A percentile compares a stretch with the other conserved stretches of the same genome.
Evolutionary conservation across 2,329 filamentous ascomycete species (phyloP).

Genomic region (Diaporthe caulivora): DNA sequence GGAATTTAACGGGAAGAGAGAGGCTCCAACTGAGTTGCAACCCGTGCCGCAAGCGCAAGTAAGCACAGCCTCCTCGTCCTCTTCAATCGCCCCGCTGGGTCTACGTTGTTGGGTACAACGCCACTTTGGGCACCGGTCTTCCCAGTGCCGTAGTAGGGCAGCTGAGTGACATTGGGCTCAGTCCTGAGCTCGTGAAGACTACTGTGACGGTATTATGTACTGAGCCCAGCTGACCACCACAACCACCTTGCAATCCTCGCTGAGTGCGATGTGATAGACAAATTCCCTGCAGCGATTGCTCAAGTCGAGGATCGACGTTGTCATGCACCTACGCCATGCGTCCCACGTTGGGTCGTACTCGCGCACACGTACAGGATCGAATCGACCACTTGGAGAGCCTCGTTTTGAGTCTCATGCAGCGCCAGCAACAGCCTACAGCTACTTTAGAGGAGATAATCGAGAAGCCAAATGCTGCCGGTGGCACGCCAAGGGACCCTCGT

Average conservation of each 20-base stretch:
- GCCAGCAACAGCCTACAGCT: not conserved
- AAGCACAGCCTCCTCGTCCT: constrained; percentile 33
- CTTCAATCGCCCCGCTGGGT: no score
- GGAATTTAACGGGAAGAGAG: constrained; percentile 41
- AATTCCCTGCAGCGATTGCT: constrained; percentile 44
- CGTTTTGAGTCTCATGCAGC: constrained; percentile 46
- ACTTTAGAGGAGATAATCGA: not conserved
- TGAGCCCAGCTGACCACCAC: not conserved
- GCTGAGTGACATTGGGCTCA: no score
- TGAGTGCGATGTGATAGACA: constrained; percentile 46
- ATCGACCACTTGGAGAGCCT: constrained; percentile 49
- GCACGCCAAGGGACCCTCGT: not conserved
- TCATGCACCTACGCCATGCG: constrained; percentile 42
- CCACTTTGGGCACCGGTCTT: no score
- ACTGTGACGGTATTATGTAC: no score
- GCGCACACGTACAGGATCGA: constrained; percentile 40
- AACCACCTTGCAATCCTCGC: not conserved
- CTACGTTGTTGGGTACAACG: no score
- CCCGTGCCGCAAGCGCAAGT: constrained; percentile 48
- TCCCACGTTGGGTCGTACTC: not conserved
- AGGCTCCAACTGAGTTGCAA: constrained; percentile 49
- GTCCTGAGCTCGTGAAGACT: no score
- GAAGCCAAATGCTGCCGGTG: not conserved
- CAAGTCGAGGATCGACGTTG: constrained; percentile 36
- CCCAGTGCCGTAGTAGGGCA: no score